phyloP scores from a whole-genome alignment of 106 monocot genomes.

The Iris macrosiphon region DNA sequence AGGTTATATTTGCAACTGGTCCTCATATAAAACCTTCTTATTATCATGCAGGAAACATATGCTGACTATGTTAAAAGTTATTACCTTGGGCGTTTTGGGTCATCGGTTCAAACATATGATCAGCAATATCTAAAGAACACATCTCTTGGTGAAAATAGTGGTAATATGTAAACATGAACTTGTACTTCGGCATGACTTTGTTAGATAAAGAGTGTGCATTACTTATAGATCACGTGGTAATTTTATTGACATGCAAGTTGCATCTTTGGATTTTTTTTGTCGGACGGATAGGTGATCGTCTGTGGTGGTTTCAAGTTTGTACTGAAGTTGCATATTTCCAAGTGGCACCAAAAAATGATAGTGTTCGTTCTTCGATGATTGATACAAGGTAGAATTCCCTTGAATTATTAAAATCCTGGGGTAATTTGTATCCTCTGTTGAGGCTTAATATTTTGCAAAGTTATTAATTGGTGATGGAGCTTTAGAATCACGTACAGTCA shows the following conservation, averaged over 20 bases:
- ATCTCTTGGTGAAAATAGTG: conserved; percentile 48
- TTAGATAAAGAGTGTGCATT: not conserved
- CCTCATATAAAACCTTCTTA: too few species aligned
- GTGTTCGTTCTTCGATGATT: conserved; percentile 76
- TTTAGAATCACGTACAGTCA: too few species aligned
- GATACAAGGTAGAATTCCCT: conserved; percentile 50
- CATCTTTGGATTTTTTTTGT: conserved; percentile 3
- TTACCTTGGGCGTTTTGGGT: conserved; percentile 78
- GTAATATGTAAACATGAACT: conserved; percentile 26
- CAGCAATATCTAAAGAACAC: conserved; percentile 69
- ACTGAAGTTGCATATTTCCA: conserved; percentile 98
- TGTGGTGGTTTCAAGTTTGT: conserved; percentile 99
- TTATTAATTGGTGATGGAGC: too few species aligned
- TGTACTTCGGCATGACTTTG: not conserved
- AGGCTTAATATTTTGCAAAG: too few species aligned
- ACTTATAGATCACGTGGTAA: not conserved
- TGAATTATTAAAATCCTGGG: not conserved
- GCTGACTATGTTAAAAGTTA: conserved; percentile 87
- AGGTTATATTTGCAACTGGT: too few species aligned
- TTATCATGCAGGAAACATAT: conserved; percentile 63
- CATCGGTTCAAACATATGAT: conserved; percentile 69
- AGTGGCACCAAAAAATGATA: conserved; percentile 83
- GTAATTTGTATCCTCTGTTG: too few species aligned
- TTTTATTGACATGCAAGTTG: not conserved
- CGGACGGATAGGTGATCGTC: conserved; percentile 40